phyloP scores from a whole-genome alignment of 805 yeast genomes.

The Yarrowia deformans region DNA sequence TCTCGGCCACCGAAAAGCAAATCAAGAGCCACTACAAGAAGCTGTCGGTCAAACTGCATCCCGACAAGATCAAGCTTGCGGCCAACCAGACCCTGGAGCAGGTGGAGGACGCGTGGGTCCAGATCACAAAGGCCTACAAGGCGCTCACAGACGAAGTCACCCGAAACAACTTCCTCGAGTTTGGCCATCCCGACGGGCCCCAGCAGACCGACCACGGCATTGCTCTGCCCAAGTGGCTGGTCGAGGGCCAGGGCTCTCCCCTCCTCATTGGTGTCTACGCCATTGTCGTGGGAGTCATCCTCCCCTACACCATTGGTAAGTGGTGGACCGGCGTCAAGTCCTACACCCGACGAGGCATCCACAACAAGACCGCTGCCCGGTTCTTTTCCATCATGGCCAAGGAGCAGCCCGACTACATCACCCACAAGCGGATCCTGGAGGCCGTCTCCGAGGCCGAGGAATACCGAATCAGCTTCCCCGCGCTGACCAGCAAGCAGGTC shows the following conservation, averaged over 20 bases:
- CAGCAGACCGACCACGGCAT: slow-evolving; percentile 90
- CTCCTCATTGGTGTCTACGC: slow-evolving; percentile 72
- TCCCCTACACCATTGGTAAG: slow-evolving; percentile 79
- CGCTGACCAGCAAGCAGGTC: slow-evolving; percentile 58
- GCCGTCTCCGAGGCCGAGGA: slow-evolving; percentile 75
- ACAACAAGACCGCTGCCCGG: slow-evolving; percentile 79
- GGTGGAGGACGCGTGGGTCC: slow-evolving; percentile 79
- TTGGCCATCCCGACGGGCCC: slow-evolving; percentile 99
- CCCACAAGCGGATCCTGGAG: slow-evolving; percentile 62
- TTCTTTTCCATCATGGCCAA: slow-evolving; percentile 78
- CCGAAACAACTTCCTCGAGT: slow-evolving; percentile 79
- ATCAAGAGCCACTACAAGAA: slow-evolving; percentile 85
- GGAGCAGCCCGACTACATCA: slow-evolving; percentile 59
- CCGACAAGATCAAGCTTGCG: slow-evolving; percentile 80
- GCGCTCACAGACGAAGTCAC: slow-evolving; percentile 90
- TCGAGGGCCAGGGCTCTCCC: slow-evolving; percentile 80
- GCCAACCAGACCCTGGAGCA: slow-evolving; percentile 63
- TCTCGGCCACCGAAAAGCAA: slow-evolving; percentile 73
- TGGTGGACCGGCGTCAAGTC: slow-evolving; percentile 92
- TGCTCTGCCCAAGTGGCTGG: slow-evolving; percentile 89
- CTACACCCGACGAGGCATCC: slow-evolving; percentile 82
- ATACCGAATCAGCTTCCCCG: slow-evolving; percentile 56
- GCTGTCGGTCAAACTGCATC: slow-evolving; percentile 87
- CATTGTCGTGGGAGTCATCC: slow-evolving; percentile 71
- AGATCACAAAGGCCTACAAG: slow-evolving; percentile 89